These are phyloP conservation scores for Capillidium rhysosporum DNA, from an alignment of 371 early-diverging fungal species.

Conservation along the genomic window DNA sequence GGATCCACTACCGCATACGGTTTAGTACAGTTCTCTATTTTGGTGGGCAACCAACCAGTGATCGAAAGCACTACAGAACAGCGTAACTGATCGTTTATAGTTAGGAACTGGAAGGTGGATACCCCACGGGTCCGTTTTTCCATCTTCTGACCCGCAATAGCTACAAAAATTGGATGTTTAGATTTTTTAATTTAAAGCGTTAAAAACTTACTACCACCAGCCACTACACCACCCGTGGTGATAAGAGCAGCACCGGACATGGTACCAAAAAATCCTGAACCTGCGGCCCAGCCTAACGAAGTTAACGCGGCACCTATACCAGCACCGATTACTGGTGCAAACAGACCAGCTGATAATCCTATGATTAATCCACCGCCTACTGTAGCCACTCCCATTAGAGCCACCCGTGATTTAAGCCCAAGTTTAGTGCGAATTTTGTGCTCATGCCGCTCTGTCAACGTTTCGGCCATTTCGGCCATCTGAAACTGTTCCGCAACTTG, in stretches of 20 bases:
- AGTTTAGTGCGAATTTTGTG: conserved; percentile 30
- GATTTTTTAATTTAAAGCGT: not conserved
- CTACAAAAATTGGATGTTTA: conserved; percentile 12
- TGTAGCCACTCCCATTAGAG: conserved; percentile 60
- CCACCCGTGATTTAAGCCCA: conserved; percentile 33
- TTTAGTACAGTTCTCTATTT: conserved; percentile 49
- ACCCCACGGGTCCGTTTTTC: conserved; percentile 64
- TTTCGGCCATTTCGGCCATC: conserved; percentile 15
- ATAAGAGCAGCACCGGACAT: conserved; percentile 77
- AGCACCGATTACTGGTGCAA: conserved; percentile 83
- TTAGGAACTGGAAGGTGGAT: conserved; percentile 61
- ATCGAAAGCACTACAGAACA: conserved; percentile 63
- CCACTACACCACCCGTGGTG: conserved; percentile 59
- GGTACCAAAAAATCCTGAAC: conserved; percentile 54
- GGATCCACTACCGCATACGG: conserved; percentile 65
- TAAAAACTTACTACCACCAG: conserved; percentile 31
- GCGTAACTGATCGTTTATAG: conserved; percentile 35
- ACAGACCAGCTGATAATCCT: conserved; percentile 59
- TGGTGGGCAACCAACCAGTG: conserved; percentile 56
- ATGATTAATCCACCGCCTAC: conserved; percentile 67
- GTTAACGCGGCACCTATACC: conserved; percentile 76
- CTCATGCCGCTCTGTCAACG: conserved; percentile 15
- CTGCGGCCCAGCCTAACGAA: conserved; percentile 62
- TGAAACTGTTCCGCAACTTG: conserved; percentile 52
- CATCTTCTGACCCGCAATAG: conserved; percentile 59